Evolutionary conservation across 495 filamentous ascomycete genomes (phyloP).

Genomic region (Cercophora sp.): DNA sequence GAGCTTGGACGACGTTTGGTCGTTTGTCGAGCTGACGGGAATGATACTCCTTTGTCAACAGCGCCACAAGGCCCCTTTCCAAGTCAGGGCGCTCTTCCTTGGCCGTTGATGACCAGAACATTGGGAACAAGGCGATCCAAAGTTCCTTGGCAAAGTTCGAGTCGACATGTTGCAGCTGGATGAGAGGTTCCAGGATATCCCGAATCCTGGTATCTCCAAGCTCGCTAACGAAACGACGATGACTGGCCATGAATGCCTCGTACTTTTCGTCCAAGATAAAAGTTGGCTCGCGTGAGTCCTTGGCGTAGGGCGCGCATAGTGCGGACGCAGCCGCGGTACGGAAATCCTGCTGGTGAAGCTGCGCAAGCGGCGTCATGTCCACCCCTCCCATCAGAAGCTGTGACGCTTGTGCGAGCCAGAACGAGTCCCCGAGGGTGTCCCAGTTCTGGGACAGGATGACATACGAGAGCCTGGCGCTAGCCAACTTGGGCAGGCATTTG

Average conservation of each 20-base stretch:
- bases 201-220: constrained; percentile 77
- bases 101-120: constrained; percentile 84
- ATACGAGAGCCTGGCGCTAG: constrained; percentile 80
- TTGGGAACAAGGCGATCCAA: constrained; percentile 86
- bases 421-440: constrained; percentile 90
- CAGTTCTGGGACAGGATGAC: constrained; percentile 92
- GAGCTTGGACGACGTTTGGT: constrained; percentile 88
- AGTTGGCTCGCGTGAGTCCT: constrained; percentile 67
- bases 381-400: constrained; percentile 87
- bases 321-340: constrained; percentile 65
- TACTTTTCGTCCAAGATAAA: constrained; percentile 76
- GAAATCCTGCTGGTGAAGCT: constrained; percentile 80
- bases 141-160: constrained; percentile 72
- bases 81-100: constrained; percentile 89
- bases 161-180: constrained; percentile 93
- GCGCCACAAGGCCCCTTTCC: constrained; percentile 76
- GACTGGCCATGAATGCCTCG: constrained; percentile 71
- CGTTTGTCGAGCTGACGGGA: constrained; percentile 86
- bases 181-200: constrained; percentile 85
- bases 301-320: constrained; percentile 63
- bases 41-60: constrained; percentile 94
- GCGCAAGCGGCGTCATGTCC: constrained; percentile 72
- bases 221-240: constrained; percentile 76
- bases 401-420: constrained; percentile 92
- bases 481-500: constrained; percentile 78